Evolutionary conservation across 306 rosid genomes (phyloP), one percentile per base, ranked within the genome.

Genomic region (Canavalia ensiformis): DNA sequence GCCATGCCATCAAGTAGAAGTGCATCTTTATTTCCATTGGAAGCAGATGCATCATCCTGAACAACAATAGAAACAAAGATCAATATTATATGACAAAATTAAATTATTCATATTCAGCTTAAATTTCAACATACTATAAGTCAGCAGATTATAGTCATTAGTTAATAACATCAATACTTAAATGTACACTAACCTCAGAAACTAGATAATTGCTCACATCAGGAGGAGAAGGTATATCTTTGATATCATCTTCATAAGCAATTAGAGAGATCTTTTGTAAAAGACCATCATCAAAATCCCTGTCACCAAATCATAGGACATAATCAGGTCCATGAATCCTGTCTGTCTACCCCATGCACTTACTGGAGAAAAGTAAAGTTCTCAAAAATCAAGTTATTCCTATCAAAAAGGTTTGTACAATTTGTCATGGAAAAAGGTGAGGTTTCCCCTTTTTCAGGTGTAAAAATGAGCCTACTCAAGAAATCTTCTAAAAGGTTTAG

Each of bases 161-260:
- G 30, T 63, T 12, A 41, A 37, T 60, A 49, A 42, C 1, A 25
- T 25, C 3, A 8, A 57, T 49, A 47, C 8, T 35, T 47, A 42
- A 8, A 37, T 52, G 71, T 51, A n/a, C 13, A 84, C 94, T 82
- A 86, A 93, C 97, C 97, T 93, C 97, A 29, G 97, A 87, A 75
- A 86, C 97, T 29, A 93, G 89, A 82, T 84, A 91, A 86, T 76
- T 91, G 97, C 97, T 91, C 83, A 91, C 97, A 84, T 93, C 97
- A 42, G 97, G 97, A 80, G 78, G 97, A 82, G 76, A 81, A 10
- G 92, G 88, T 63, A 93, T 77, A 82, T 93, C 91, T 77, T 85
- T 85, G 33, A 81, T 75, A 86, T 83, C 92, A 85, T 93, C 97
- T 84, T 91, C 97, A 47, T 90, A 90, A 25, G 89, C 81, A 80